phyloP scores from a whole-genome alignment of 2,329 filamentous ascomycete species.

The Aspergillus eucalypticola region DNA sequence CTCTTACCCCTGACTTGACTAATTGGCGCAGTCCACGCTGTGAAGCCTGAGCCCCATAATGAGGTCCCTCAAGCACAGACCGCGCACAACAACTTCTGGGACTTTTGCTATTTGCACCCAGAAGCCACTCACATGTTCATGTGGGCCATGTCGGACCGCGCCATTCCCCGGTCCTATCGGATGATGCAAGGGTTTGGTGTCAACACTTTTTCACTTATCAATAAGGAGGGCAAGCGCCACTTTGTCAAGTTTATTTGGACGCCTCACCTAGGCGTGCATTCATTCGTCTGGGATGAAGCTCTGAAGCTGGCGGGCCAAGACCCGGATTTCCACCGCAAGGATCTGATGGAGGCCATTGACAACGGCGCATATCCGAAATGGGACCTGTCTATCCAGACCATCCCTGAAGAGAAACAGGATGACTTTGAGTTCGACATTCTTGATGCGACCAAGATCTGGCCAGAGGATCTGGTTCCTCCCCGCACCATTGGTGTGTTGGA shows the following conservation, averaged over 20 bases:
- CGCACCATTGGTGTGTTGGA: conserved; percentile 77
- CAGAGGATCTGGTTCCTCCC: conserved; percentile 72
- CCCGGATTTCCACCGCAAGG: conserved; percentile 79
- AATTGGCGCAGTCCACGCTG: conserved; percentile 31
- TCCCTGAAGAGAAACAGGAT: conserved; percentile 69
- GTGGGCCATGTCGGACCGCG: conserved; percentile 37
- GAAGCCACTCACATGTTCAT: conserved; percentile 34
- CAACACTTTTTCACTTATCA: conserved; percentile 35
- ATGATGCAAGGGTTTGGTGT: conserved; percentile 41
- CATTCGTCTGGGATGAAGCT: conserved; percentile 62
- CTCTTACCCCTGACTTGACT: neutral
- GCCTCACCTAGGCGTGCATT: conserved; percentile 35
- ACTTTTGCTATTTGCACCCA: conserved; percentile 35
- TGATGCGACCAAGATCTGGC: conserved; percentile 83
- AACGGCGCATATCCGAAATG: conserved; percentile 71
- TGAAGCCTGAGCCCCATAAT: conserved; percentile 42
- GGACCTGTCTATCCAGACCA: conserved; percentile 76
- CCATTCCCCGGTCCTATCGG: conserved; percentile 35
- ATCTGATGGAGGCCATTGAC: conserved; percentile 72
- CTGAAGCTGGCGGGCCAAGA: conserved; percentile 73
- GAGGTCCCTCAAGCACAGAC: conserved; percentile 53
- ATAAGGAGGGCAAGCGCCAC: conserved; percentile 33
- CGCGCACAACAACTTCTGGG: conserved; percentile 54
- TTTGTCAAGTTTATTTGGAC: conserved; percentile 38
- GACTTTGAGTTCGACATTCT: conserved; percentile 84